These are phyloP conservation scores for Colletotrichum sp. DNA, from an alignment of 2,329 filamentous ascomycete genomes.

Conservation along the genomic window DNA sequence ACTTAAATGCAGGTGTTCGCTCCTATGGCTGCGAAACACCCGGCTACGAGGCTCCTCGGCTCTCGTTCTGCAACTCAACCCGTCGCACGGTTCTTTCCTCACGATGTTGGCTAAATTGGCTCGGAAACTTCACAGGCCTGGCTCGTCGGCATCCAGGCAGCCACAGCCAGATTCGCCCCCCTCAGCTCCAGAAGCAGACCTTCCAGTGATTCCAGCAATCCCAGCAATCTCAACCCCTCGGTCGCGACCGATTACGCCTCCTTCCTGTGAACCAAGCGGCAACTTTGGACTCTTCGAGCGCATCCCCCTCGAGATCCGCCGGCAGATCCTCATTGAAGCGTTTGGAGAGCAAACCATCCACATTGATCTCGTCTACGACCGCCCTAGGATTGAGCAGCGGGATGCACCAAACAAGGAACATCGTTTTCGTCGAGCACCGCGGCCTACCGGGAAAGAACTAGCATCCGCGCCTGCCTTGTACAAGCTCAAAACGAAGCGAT, in stretches of 20 bases:
- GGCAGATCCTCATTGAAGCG: slow-evolving; percentile 30
- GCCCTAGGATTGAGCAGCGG: background rate
- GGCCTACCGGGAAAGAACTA: background rate
- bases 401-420: slow-evolving; percentile 4
- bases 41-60: background rate
- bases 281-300: background rate
- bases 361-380: slow-evolving; percentile 26
- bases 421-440: background rate
- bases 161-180: background rate
- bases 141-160: background rate
- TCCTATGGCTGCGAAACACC: background rate
- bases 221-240: background rate
- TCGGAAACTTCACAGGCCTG: background rate
- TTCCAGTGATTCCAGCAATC: background rate
- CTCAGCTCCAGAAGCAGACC: background rate
- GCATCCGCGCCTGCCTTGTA: background rate
- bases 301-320: slow-evolving; percentile 37
- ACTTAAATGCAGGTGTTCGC: background rate
- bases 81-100: background rate
- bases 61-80: background rate
- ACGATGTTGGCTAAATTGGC: background rate
- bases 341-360: slow-evolving; percentile 27
- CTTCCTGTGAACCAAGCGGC: background rate
- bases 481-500: background rate
- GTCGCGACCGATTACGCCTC: background rate